phyloP scores from a whole-genome alignment of 805 yeast genomes.

The Wickerhamomyces silvicola region DNA sequence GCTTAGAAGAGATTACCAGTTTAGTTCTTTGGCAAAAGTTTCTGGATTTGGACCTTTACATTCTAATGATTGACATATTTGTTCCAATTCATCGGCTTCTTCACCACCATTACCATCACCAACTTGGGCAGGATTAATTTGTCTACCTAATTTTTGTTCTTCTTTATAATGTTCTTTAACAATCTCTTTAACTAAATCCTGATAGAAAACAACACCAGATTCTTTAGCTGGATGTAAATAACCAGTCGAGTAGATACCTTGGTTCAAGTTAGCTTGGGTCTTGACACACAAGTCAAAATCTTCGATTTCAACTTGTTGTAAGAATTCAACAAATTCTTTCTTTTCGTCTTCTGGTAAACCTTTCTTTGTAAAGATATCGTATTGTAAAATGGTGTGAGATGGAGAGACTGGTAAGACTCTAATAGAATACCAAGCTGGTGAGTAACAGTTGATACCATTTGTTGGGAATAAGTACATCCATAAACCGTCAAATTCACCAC shows the following conservation, averaged over 20 bases:
- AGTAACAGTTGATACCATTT: constrained; percentile 57
- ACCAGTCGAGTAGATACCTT: constrained; percentile 54
- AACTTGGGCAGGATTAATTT: constrained; percentile 43
- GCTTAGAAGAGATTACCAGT: constrained; percentile 21
- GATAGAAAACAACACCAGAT: constrained; percentile 52
- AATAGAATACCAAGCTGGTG: constrained; percentile 62
- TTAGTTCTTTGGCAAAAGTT: constrained; percentile 21
- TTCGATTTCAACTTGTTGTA: constrained; percentile 56
- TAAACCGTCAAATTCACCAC: constrained; percentile 56
- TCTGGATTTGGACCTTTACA: constrained; percentile 40
- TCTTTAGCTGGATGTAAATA: constrained; percentile 54
- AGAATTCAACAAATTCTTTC: constrained; percentile 57
- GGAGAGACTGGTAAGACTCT: constrained; percentile 52
- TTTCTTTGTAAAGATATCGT: constrained; percentile 55
- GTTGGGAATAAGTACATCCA: constrained; percentile 59
- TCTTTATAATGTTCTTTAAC: constrained; percentile 44
- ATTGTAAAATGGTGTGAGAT: constrained; percentile 49
- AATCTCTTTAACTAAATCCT: constrained; percentile 48
- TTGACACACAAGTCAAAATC: constrained; percentile 53
- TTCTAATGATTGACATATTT: constrained; percentile 43
- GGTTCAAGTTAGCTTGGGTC: constrained; percentile 56
- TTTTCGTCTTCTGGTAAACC: constrained; percentile 46
- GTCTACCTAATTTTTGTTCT: constrained; percentile 40
- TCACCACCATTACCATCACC: constrained; percentile 33
- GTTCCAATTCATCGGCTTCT: constrained; percentile 44